phyloP scores from a whole-genome alignment of 495 filamentous ascomycete genomes.

The Aspergillus cavernicola region DNA sequence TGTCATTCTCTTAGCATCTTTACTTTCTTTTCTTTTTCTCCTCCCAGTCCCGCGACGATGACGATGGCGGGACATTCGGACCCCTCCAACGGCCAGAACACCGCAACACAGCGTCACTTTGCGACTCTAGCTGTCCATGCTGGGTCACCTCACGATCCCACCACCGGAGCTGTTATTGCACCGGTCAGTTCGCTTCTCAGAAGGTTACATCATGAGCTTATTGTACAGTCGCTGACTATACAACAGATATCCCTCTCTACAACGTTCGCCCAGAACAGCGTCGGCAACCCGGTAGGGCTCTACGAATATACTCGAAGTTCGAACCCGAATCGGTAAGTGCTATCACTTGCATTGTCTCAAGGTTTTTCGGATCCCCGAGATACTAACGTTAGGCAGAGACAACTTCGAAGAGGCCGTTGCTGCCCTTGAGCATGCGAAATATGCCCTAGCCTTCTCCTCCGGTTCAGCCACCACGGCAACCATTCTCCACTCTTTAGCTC shows the following conservation, averaged over 20 bases:
- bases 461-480: constrained; percentile 91
- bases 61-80: constrained; percentile 11
- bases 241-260: constrained; percentile 86
- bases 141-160: constrained; percentile 82
- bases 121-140: constrained; percentile 94
- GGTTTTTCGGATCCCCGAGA: background rate
- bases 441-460: constrained; percentile 91
- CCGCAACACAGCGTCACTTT: constrained; percentile 59
- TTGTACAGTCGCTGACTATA: background rate
- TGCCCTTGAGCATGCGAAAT: constrained; percentile 85
- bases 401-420: constrained; percentile 93
- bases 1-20: background rate
- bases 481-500: constrained; percentile 87
- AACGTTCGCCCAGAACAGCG: constrained; percentile 81
- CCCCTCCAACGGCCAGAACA: constrained; percentile 25
- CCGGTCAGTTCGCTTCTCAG: constrained; percentile 46
- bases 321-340: constrained; percentile 77
- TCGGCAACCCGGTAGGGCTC: constrained; percentile 77
- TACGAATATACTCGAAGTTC: constrained; percentile 91
- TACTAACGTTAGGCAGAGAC: constrained; percentile 45
- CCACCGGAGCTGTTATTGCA: constrained; percentile 92
- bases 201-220: background rate
- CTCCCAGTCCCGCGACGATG: constrained; percentile 15
- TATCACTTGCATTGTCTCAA: background rate
- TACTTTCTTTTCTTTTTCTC: background rate